Conservation (phyloP, 208 protist species). For the Leishmania gerbilli region DNA sequence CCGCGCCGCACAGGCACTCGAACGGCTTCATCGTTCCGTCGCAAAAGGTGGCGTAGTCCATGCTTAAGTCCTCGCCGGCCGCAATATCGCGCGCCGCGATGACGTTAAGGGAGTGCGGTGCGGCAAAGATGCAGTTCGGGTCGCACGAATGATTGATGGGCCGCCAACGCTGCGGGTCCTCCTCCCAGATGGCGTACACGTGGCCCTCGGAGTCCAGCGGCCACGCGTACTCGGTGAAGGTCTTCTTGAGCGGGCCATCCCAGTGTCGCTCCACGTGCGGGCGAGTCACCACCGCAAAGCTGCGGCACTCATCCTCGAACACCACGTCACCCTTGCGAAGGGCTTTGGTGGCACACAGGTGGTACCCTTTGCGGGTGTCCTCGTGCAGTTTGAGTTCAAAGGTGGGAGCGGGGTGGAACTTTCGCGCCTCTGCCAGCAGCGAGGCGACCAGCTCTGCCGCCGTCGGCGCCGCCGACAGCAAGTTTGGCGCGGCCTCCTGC, state of each 20-base stretch:
- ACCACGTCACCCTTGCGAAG: conserved; percentile 62
- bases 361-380: conserved; percentile 61
- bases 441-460: conserved; percentile 10
- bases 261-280: conserved; percentile 68
- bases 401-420: conserved; percentile 17
- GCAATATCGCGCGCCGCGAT: conserved; percentile 70
- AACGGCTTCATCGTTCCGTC: conserved; percentile 88
- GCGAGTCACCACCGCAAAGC: conserved; percentile 71
- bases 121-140: conserved; percentile 82
- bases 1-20: conserved; percentile 68
- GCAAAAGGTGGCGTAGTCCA: conserved; percentile 92
- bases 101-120: conserved; percentile 86
- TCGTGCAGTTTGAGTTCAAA: conserved; percentile 43
- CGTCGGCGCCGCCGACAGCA: not conserved
- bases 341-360: conserved; percentile 52
- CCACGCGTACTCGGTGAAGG: conserved; percentile 91
- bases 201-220: conserved; percentile 83
- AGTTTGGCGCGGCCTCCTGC: not conserved
- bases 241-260: conserved; percentile 44
- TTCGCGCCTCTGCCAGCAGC: conserved; percentile 22
- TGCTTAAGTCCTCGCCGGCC: conserved; percentile 77
- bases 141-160: conserved; percentile 91
- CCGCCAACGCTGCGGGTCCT: conserved; percentile 70
- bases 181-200: conserved; percentile 87
- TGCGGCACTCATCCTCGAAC: conserved; percentile 80